Percentiles rank a stretch among this genome's conserved stretches.
phyloP scores from a whole-genome alignment of 805 yeast genomes.

The Ogataea methanolica region DNA sequence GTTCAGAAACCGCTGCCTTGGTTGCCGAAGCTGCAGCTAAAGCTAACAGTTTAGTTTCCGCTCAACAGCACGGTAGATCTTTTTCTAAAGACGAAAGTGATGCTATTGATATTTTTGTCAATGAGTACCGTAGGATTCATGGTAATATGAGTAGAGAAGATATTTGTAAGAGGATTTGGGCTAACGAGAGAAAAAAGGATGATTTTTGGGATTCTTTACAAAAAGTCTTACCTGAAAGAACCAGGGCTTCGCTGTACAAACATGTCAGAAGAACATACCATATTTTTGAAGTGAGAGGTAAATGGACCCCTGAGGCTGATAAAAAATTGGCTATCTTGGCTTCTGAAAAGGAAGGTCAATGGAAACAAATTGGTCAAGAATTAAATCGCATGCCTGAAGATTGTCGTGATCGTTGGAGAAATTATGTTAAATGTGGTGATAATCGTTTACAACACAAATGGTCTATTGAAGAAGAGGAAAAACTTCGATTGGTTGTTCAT shows the following conservation, averaged over 20 bases:
- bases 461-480: conserved; percentile 75
- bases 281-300: conserved; percentile 81
- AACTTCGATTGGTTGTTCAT: conserved; percentile 50
- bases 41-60: conserved; percentile 32
- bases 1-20: conserved; percentile 34
- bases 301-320: conserved; percentile 86
- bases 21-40: conserved; percentile 40
- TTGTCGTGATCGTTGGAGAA: conserved; percentile 95
- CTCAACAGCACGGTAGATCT: conserved; percentile 23
- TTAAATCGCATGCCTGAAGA: conserved; percentile 97
- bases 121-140: conserved; percentile 61
- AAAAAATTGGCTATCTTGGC: conserved; percentile 58
- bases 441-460: conserved; percentile 75
- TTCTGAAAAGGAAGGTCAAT: conserved; percentile 67
- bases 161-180: conserved; percentile 83
- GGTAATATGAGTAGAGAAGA: conserved; percentile 60
- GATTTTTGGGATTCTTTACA: conserved; percentile 85
- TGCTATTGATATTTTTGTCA: conserved; percentile 69
- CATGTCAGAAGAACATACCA: conserved; percentile 90
- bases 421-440: conserved; percentile 87
- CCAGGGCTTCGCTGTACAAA: conserved; percentile 86
- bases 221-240: conserved; percentile 74
- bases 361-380: conserved; percentile 78
- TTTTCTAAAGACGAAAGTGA: conserved; percentile 63
- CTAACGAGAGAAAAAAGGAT: conserved; percentile 78